phyloP scores from a whole-genome alignment of 2,329 filamentous ascomycete species.

The Alternaria ethzedia region DNA sequence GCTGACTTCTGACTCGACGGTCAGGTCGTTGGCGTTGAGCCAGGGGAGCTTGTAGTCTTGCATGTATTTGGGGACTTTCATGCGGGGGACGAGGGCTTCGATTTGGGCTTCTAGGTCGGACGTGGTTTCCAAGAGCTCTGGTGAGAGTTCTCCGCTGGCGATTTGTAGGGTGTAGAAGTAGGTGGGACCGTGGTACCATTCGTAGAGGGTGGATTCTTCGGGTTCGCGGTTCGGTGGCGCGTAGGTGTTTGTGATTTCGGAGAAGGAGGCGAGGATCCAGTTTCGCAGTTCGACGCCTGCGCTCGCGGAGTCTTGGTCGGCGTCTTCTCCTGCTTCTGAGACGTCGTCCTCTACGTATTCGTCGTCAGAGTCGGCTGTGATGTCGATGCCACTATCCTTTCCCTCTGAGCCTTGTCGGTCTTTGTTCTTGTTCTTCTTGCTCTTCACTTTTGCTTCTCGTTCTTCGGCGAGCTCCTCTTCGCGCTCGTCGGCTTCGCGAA shows the following conservation, averaged over 20 bases:
- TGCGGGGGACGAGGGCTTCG: constrained; percentile 13
- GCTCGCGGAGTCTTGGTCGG: constrained; percentile 22
- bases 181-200: constrained; percentile 28
- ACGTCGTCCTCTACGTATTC: constrained; percentile 10
- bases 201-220: constrained; percentile 17
- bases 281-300: constrained; percentile 21
- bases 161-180: constrained; percentile 22
- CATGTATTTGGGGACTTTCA: constrained; percentile 27
- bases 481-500: constrained; percentile 22
- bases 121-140: constrained; percentile 13
- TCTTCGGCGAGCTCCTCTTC: constrained; percentile 16
- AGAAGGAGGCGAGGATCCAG: constrained; percentile 19
- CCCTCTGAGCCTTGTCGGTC: constrained; percentile 9
- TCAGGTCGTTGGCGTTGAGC: constrained; percentile 20
- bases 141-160: constrained; percentile 4
- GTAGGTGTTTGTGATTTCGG: constrained; percentile 11
- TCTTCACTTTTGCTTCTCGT: not conserved
- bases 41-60: constrained; percentile 23
- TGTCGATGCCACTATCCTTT: constrained; percentile 24
- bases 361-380: constrained; percentile 17
- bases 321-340: constrained; percentile 16
- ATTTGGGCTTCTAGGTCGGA: constrained; percentile 17
- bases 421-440: not conserved
- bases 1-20: constrained; percentile 22
- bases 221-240: constrained; percentile 23